Evolutionary conservation across 495 filamentous ascomycete species (phyloP).

Genomic region (Zalerion maritima): DNA sequence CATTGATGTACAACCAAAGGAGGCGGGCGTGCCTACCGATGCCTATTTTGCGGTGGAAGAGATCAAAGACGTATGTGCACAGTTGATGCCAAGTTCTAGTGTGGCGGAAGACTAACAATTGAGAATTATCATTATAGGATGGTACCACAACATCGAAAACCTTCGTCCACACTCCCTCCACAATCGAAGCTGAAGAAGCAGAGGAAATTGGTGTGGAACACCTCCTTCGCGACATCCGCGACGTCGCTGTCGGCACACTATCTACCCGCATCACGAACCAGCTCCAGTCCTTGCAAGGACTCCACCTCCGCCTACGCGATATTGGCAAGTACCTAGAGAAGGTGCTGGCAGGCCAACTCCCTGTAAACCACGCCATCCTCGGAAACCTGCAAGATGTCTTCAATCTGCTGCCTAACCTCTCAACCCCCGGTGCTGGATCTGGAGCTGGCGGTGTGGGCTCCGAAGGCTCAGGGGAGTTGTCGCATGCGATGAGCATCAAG

Average conservation of each 20-base stretch:
- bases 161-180: conserved; percentile 97
- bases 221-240: conserved; percentile 90
- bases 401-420: conserved; percentile 93
- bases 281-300: conserved; percentile 89
- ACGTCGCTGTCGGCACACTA: conserved; percentile 96
- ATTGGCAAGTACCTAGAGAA: conserved; percentile 93
- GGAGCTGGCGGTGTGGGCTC: conserved; percentile 33
- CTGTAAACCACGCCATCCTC: conserved; percentile 92
- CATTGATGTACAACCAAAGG: conserved; percentile 96
- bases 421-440: conserved; percentile 53
- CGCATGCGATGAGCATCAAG: conserved; percentile 93
- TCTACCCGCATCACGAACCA: conserved; percentile 96
- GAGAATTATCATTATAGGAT: conserved; percentile 44
- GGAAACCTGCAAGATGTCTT: conserved; percentile 98
- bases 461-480: conserved; percentile 64
- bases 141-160: conserved; percentile 94
- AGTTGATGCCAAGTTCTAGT: conserved; percentile 3
- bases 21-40: conserved; percentile 93
- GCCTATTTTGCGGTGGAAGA: conserved; percentile 99
- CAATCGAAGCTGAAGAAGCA: conserved; percentile 96
- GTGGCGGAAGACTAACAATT: neutral
- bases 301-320: conserved; percentile 88
- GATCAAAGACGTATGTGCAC: conserved; percentile 84
- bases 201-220: conserved; percentile 99
- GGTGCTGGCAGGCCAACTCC: conserved; percentile 79